Percentiles rank a stretch among this genome's conserved stretches.
phyloP scores from a whole-genome alignment of 371 early-diverging fungal genomes.

The Encephalitozoon hellem region DNA sequence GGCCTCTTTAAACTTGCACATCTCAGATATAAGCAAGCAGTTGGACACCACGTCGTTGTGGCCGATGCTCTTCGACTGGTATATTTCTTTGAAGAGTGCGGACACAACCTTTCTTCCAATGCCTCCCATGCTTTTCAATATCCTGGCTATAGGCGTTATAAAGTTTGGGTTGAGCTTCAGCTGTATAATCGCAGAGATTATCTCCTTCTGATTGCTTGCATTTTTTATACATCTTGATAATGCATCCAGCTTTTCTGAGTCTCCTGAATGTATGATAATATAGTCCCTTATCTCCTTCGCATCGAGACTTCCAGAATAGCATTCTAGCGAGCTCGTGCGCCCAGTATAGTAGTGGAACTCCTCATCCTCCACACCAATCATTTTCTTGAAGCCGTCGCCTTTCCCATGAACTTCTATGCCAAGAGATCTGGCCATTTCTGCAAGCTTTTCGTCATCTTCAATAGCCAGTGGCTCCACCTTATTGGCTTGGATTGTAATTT shows the following conservation, averaged over 20 bases:
- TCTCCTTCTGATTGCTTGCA: background rate
- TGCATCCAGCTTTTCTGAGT: slow-evolving; percentile 8
- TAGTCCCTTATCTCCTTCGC: slow-evolving; percentile 4
- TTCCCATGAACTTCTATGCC: background rate
- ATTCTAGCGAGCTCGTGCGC: background rate
- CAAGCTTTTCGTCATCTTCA: background rate
- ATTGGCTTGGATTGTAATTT: background rate
- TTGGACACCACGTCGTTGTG: background rate
- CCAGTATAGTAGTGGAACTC: slow-evolving; percentile 15
- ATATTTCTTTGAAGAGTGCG: background rate
- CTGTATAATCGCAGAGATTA: background rate
- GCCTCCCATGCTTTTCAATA: slow-evolving; percentile 15
- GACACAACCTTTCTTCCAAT: background rate
- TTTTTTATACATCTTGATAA: background rate
- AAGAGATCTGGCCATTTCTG: background rate
- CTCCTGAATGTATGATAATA: background rate
- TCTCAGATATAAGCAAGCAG: background rate
- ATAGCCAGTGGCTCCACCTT: background rate
- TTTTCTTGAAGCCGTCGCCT: background rate
- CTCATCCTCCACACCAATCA: background rate
- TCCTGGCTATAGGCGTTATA: slow-evolving; percentile 8
- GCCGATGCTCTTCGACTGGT: background rate
- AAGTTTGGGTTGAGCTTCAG: slow-evolving; percentile 6
- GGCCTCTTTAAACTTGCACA: slow-evolving; percentile 11
- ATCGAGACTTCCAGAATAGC: background rate